Conservation (phyloP, 2,329 filamentous ascomycete species). For the Aspergillus sp. region DNA sequence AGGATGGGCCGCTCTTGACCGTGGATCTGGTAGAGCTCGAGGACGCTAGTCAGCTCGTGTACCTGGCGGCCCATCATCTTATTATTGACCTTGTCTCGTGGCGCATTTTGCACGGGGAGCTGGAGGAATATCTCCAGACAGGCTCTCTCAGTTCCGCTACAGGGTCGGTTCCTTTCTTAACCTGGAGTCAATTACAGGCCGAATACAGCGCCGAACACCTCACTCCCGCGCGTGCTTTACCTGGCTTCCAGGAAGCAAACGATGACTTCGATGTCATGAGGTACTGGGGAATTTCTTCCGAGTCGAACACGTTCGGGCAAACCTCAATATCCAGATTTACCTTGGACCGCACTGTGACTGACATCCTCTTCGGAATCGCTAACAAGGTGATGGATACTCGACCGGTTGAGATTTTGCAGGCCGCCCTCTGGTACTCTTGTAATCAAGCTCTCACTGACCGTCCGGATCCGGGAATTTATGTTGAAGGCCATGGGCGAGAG, state of each 20-base stretch:
- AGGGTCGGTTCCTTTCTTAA: not conserved
- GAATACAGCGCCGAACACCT: not conserved
- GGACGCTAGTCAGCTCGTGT: not conserved
- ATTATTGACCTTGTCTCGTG: slow-evolving; percentile 22
- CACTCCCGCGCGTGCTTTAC: not conserved
- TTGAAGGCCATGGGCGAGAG: slow-evolving; percentile 16
- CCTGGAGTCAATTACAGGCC: not conserved
- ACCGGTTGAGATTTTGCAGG: slow-evolving; percentile 10
- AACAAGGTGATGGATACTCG: slow-evolving; percentile 5
- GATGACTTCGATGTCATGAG: not conserved
- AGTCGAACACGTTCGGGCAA: not conserved
- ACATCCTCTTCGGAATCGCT: not conserved
- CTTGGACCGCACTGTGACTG: not conserved
- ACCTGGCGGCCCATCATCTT: slow-evolving; percentile 1
- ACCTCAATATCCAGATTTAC: not conserved
- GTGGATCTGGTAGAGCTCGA: not conserved
- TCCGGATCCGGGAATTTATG: slow-evolving; percentile 4
- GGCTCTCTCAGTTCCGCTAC: not conserved
- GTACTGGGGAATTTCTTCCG: not conserved
- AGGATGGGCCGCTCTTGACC: not conserved
- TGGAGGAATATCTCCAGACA: slow-evolving; percentile 17
- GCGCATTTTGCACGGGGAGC: slow-evolving; percentile 15
- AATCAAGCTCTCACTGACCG: not conserved
- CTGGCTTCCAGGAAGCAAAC: not conserved
- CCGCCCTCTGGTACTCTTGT: slow-evolving; percentile 4